phyloP scores from a whole-genome alignment of 768 basidiomycete species.

The Pulveroboletus sp. region DNA sequence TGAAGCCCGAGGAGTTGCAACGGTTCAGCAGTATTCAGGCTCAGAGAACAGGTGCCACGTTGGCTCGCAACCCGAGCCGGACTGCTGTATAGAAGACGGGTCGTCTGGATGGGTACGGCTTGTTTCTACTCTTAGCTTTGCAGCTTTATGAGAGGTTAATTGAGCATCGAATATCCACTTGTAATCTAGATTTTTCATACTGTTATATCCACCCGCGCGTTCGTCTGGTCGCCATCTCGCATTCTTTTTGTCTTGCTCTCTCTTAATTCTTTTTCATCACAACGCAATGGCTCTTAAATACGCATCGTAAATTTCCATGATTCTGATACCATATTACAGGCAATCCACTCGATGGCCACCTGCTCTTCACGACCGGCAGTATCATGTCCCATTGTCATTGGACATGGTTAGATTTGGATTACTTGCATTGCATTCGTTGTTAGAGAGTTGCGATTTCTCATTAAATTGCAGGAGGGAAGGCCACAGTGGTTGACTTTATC shows the following conservation, averaged over 20 bases:
- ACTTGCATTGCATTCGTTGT: constrained; percentile 6
- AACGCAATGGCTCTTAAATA: constrained; percentile 15
- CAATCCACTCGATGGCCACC: not conserved
- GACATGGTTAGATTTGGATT: constrained; percentile 3
- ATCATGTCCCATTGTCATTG: not conserved
- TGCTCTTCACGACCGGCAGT: not conserved
- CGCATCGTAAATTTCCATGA: constrained; percentile 15
- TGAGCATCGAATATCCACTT: constrained; percentile 29
- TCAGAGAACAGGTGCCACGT: constrained; percentile 65
- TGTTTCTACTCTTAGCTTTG: constrained; percentile 19
- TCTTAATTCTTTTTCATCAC: constrained; percentile 5
- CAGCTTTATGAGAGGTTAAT: constrained; percentile 16
- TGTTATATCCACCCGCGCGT: constrained; percentile 12
- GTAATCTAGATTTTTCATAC: constrained; percentile 31
- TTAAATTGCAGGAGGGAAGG: not conserved
- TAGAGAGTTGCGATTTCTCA: not conserved
- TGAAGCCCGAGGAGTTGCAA: constrained; percentile 82
- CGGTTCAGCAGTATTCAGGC: constrained; percentile 87
- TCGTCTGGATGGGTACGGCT: constrained; percentile 16
- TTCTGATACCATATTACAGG: constrained; percentile 7
- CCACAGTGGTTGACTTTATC: not conserved
- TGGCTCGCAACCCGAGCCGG: constrained; percentile 73
- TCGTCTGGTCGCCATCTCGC: constrained; percentile 15
- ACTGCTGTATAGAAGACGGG: constrained; percentile 41
- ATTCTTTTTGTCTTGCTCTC: constrained; percentile 14